Conservation (phyloP, 2,329 filamentous ascomycete species). For the Atkinsonella hypoxylon region DNA sequence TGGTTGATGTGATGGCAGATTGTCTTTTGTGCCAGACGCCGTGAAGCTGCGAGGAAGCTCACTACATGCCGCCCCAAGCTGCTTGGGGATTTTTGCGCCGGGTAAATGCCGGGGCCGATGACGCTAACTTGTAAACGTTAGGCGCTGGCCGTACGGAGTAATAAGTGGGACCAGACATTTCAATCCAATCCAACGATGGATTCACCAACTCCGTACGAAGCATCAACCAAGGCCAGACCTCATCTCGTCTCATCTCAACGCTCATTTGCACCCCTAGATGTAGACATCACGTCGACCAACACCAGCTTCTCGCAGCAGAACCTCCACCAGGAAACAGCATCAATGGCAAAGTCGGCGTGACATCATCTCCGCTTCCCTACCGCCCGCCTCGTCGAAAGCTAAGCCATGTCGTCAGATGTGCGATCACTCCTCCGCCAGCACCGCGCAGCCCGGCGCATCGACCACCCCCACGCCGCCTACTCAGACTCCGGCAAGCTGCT, state of each 20-base stretch:
- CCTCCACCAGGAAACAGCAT: neutral
- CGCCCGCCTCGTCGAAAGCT: neutral
- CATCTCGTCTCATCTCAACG: neutral
- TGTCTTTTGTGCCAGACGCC: neutral
- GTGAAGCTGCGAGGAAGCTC: neutral
- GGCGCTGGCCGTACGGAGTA: neutral
- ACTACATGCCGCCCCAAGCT: too few species aligned
- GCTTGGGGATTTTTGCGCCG: conserved; percentile 7
- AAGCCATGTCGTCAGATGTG: conserved; percentile 57
- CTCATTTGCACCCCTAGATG: neutral
- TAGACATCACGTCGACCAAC: neutral
- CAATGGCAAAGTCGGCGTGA: neutral
- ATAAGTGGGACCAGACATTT: neutral
- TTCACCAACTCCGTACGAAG: too few species aligned
- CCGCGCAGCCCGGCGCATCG: conserved; percentile 59
- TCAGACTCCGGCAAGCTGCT: conserved; percentile 54
- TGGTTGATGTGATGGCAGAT: conserved; percentile 18
- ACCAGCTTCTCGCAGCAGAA: neutral
- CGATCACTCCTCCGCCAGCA: conserved; percentile 70
- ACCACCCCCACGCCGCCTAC: conserved; percentile 57
- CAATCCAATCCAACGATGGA: too few species aligned
- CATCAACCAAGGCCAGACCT: neutral
- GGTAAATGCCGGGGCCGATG: conserved; percentile 8
- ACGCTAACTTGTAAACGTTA: conserved; percentile 18
- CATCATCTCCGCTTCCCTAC: neutral